These are phyloP conservation scores for Orbilia brochopaga DNA, from an alignment of 2,329 filamentous ascomycete genomes.

Conservation along the genomic window DNA sequence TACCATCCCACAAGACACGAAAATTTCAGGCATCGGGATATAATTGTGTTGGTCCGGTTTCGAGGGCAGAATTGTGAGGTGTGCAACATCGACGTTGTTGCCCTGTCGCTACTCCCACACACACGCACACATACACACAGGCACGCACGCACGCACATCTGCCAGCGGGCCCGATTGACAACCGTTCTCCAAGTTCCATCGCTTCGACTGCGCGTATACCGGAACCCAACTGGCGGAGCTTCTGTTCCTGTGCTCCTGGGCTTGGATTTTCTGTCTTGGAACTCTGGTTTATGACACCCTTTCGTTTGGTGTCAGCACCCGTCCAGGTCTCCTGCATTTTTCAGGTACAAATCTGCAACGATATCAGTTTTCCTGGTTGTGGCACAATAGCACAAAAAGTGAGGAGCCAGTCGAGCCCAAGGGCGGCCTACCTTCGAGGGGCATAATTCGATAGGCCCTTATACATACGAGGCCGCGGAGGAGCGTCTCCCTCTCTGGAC, in stretches of 20 bases:
- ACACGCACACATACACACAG: too few relatives aligned
- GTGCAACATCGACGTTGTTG: constrained; percentile 32
- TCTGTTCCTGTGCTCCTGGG: background rate
- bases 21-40: constrained; percentile 38
- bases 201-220: constrained; percentile 2
- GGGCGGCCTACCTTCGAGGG: constrained; percentile 11
- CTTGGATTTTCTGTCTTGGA: constrained; percentile 12
- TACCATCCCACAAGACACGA: constrained; percentile 31
- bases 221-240: background rate
- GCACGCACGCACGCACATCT: background rate
- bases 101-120: constrained; percentile 19
- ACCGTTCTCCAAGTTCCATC: constrained; percentile 3
- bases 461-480: constrained; percentile 46
- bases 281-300: constrained; percentile 1
- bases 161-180: constrained; percentile 29
- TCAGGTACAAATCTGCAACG: constrained; percentile 40
- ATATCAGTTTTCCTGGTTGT: constrained; percentile 36
- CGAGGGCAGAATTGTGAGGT: constrained; percentile 20
- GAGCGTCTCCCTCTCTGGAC: constrained; percentile 22
- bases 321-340: constrained; percentile 11
- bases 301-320: constrained; percentile 22
- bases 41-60: constrained; percentile 30
- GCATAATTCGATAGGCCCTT: constrained; percentile 13
- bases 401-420: constrained; percentile 18
- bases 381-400: constrained; percentile 31